Percentiles rank a stretch among this genome's conserved stretches.
Conservation (phyloP, 768 basidiomycete species). For the Mycena galericulata region DNA sequence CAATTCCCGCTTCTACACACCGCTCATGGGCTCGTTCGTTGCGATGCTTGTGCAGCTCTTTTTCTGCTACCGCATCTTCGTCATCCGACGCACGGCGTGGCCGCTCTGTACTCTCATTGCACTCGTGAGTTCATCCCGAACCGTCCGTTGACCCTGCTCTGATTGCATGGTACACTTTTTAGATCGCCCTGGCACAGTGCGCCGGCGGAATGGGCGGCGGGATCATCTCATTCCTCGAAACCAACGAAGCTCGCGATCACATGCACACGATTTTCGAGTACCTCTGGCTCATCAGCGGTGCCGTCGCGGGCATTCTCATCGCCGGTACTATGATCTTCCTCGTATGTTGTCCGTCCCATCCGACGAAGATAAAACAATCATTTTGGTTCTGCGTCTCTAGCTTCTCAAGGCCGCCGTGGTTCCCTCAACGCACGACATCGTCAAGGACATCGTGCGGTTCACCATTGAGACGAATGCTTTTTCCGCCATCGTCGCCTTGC, state of each 20-base stretch:
- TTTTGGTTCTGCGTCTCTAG: background rate
- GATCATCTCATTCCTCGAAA: background rate
- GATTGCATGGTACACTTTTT: background rate
- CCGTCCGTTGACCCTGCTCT: no score
- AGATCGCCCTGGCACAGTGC: conserved; percentile 4
- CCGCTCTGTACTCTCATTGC: background rate
- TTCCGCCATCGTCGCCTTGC: background rate
- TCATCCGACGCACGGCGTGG: conserved; percentile 13
- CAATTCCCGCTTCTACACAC: conserved; percentile 3
- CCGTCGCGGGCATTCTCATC: conserved; percentile 17
- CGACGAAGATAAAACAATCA: background rate
- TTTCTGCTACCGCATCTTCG: conserved; percentile 18
- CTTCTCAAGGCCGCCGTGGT: background rate
- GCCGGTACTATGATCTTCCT: conserved; percentile 20
- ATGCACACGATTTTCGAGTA: background rate
- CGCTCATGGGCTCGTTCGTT: conserved; percentile 21
- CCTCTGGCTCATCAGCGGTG: conserved; percentile 10
- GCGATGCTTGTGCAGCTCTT: conserved; percentile 23
- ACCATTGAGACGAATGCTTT: conserved; percentile 18
- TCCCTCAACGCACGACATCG: conserved; percentile 4
- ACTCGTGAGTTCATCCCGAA: no score
- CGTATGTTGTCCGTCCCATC: conserved; percentile 12
- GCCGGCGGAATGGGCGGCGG: conserved; percentile 23
- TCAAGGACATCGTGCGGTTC: conserved; percentile 1
- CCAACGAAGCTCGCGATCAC: no score